Percentiles rank a stretch among this genome's conserved stretches.
phyloP scores from a whole-genome alignment of 2,329 filamentous ascomycete genomes.

The Fusarium protoensiforme region DNA sequence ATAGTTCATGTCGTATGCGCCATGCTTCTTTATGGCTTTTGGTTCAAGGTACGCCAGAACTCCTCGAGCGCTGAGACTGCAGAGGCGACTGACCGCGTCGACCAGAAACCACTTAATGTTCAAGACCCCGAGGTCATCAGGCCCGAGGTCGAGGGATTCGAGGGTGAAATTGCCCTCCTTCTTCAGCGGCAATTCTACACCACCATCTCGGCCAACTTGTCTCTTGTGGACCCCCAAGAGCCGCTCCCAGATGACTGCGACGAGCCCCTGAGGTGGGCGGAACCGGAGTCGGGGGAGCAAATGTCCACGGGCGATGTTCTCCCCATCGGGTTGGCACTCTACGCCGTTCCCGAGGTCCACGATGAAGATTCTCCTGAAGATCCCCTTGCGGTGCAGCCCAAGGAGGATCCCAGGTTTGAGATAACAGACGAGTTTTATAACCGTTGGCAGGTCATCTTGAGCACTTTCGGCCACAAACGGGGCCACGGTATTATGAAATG shows the following conservation, averaged over 20 bases:
- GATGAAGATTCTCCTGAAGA: neutral
- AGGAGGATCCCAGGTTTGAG: neutral
- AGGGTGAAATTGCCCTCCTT: conserved; percentile 11
- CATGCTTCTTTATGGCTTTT: conserved; percentile 30
- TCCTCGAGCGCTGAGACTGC: neutral
- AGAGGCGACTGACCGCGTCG: no score
- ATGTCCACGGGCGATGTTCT: neutral
- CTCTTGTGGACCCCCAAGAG: neutral
- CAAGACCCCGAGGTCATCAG: conserved; percentile 5
- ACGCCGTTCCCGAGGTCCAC: neutral
- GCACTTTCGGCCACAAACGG: neutral
- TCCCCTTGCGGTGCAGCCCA: neutral
- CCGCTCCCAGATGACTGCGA: neutral
- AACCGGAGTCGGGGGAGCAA: neutral
- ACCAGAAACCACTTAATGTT: conserved; percentile 30
- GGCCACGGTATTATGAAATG: neutral
- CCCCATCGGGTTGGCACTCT: neutral
- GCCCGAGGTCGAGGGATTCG: neutral
- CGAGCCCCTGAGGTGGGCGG: neutral
- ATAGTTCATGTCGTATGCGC: conserved; percentile 36
- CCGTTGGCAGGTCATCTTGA: neutral
- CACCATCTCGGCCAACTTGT: neutral
- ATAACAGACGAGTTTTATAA: neutral
- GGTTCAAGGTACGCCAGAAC: conserved; percentile 16
- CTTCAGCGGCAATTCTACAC: conserved; percentile 20